Base-by-base conservation (phyloP, 768 basidiomycete species). In the Cubamyces sp. region DNA sequence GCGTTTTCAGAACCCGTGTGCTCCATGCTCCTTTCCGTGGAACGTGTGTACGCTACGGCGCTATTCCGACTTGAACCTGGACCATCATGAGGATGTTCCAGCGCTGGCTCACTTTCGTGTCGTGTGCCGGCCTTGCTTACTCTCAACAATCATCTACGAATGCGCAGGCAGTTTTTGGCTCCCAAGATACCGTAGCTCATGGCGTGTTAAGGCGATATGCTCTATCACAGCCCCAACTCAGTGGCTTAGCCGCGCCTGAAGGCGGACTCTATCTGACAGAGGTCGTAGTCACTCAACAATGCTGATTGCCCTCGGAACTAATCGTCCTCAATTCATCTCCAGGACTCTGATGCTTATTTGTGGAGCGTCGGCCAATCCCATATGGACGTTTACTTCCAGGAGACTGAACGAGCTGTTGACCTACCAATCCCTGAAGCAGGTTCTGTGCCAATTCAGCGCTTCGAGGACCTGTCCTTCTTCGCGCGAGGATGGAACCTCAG, bases 381-480 rank as follows among this genome's bases (percentile, higher is more conserved):
- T 63, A 76, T 86, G 58, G 86, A 87, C 58, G 69, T 87, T 45
- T 84, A 82, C 67, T 75, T 77, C 43, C 75, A 78, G 59, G 60
- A 52, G 51, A 68, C 51, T 19, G 64, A 61, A 23, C 68, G 37
- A 61, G 64, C 49, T 54, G 58, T 70, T 7, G 62, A 49, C 43
- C 62, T 50, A 5, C 55, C 46, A 15, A 53, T 57, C 40, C 39
- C 53, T 34, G 51, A 50, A 52, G 56, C 52, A 51, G 57, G 48
- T 68, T 76, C 59, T 30, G 15, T 40, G 57, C 66, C 40, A 26
- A 16, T 61, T 53, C 66, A 50, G 57, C 68, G 66, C 59, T 65
- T 61, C 18, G 49, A 57, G 30, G 52, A 45, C 40, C 30, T 49
- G 3, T 15, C 54, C 37, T n/a, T 19, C 19, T 25, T 57, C 28